Percentiles rank a stretch among this genome's conserved stretches.
These are phyloP conservation scores for Sporothrix pseudoabietina DNA, from an alignment of 2,329 filamentous ascomycete genomes.

Conservation along the genomic window DNA sequence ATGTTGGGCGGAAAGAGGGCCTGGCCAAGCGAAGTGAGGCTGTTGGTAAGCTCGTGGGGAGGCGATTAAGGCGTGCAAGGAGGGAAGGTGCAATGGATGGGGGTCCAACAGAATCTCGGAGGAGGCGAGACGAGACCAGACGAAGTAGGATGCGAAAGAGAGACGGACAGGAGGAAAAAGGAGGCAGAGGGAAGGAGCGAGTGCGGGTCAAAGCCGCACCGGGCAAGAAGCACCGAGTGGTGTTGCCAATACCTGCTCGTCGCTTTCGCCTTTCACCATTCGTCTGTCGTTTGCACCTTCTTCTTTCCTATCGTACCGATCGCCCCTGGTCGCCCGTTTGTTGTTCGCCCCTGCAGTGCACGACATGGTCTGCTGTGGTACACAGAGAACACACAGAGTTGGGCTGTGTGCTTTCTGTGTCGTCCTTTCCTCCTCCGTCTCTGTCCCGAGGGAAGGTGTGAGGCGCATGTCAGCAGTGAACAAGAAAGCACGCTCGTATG, in stretches of 20 bases:
- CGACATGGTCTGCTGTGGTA: slow-evolving; percentile 1
- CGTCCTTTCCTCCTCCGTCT: background rate
- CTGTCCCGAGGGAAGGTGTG: background rate
- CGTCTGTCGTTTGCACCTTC: background rate
- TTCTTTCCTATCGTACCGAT: background rate
- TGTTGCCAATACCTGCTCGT: background rate
- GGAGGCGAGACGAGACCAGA: background rate
- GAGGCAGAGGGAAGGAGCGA: background rate
- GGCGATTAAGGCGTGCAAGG: background rate
- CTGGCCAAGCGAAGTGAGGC: background rate
- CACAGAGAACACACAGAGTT: background rate
- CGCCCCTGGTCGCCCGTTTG: background rate
- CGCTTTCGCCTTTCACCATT: background rate
- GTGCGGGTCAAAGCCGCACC: background rate
- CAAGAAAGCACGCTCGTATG: background rate
- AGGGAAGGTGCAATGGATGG: background rate
- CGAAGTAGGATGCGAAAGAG: background rate
- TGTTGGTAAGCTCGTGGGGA: background rate
- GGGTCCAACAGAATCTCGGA: background rate
- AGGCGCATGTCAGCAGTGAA: background rate
- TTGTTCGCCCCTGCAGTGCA: background rate
- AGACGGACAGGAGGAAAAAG: background rate
- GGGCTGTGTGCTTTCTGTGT: background rate
- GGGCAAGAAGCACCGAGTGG: background rate
- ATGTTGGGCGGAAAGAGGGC: background rate